A percentile compares a stretch with the other conserved stretches of the same genome.
These are phyloP conservation scores for Cynara cardunculus DNA, from an alignment of 129 eudicot genomes.

Conservation along the genomic window DNA sequence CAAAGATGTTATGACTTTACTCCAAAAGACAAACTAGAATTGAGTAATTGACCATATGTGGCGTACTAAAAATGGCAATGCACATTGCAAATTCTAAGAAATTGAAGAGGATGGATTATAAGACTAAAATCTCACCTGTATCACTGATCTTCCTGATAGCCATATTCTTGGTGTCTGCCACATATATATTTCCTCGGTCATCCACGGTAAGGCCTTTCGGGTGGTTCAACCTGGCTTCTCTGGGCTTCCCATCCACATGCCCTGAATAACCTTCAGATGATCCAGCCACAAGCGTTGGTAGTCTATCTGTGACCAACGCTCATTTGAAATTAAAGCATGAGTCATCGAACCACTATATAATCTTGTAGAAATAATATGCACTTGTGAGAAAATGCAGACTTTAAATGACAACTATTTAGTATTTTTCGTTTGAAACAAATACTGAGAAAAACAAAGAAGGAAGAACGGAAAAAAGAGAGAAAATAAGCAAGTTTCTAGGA, in stretches of 20 bases:
- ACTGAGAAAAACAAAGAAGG: not conserved
- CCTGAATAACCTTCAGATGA: conserved; percentile 72
- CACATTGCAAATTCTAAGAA: not conserved
- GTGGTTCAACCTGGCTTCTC: conserved; percentile 73
- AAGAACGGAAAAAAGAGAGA: not conserved
- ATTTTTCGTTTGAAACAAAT: not conserved
- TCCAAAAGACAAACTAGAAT: not conserved
- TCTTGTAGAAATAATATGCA: not conserved
- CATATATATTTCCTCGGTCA: conserved; percentile 61
- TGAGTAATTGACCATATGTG: not conserved
- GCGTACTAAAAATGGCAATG: not conserved
- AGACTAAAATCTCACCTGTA: conserved; percentile 32
- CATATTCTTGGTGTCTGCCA: conserved; percentile 79
- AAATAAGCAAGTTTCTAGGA: not conserved
- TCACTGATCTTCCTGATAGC: conserved; percentile 73
- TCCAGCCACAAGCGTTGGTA: conserved; percentile 70
- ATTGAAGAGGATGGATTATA: not conserved
- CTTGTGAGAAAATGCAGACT: not conserved
- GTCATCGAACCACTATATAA: not conserved
- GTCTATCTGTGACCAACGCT: conserved; percentile 46
- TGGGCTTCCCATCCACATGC: conserved; percentile 71
- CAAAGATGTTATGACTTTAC: not conserved
- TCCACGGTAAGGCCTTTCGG: conserved; percentile 67
- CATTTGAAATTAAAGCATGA: not conserved
- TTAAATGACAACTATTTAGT: not conserved